phyloP scores from a whole-genome alignment of 2,329 filamentous ascomycete species.

The Aureobasidium namibiae region DNA sequence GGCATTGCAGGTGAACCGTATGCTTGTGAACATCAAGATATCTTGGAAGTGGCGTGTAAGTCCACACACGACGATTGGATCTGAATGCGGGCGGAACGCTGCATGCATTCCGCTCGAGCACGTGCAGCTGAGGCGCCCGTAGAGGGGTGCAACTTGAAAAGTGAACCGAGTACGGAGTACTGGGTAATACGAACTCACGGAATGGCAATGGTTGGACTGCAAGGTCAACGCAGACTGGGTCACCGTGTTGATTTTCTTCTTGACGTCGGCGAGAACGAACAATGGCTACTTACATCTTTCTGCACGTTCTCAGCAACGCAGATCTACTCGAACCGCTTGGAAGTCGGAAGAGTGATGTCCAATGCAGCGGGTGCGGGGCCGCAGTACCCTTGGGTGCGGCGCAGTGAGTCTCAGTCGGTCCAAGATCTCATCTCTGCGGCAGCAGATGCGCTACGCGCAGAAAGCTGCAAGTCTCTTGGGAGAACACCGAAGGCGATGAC shows the following conservation, averaged over 20 bases:
- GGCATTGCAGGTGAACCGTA: background rate
- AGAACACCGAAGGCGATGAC: background rate
- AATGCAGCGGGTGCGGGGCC: constrained; percentile 8
- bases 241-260: background rate
- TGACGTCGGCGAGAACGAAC: background rate
- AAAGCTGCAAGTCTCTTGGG: background rate
- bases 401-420: background rate
- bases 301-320: background rate
- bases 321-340: background rate
- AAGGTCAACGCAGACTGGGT: background rate
- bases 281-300: background rate
- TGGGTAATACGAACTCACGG: background rate
- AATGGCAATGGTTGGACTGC: background rate
- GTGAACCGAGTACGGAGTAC: background rate
- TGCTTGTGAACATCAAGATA: background rate
- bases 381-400: background rate
- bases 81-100: background rate
- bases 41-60: background rate
- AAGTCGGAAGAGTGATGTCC: background rate
- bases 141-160: background rate
- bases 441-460: background rate
- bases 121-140: background rate
- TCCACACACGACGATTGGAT: background rate
- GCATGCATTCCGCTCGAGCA: constrained; percentile 1
- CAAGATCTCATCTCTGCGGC: background rate